Conservation (phyloP, 345 rosid species). For the Lepidium africanum region DNA sequence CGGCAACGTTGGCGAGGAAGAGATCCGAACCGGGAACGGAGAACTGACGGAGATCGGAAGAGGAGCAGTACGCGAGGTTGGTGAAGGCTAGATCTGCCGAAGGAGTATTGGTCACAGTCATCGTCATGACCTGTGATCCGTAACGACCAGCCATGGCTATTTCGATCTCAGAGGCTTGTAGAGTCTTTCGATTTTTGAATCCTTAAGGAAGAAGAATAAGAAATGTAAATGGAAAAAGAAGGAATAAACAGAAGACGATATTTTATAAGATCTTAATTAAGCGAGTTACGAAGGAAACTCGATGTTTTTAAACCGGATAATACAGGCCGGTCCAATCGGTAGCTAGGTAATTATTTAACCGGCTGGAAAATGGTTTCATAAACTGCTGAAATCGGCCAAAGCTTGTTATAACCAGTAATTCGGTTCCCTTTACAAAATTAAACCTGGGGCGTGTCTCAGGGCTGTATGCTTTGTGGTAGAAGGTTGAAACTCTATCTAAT, state of each 20-base stretch:
- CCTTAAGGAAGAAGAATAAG: constrained; percentile 13
- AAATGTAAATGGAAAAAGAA: not conserved
- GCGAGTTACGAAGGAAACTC: too few species aligned
- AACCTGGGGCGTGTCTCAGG: too few species aligned
- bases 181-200: not conserved
- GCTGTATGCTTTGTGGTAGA: too few species aligned
- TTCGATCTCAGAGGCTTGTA: constrained; percentile 3
- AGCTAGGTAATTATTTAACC: too few species aligned
- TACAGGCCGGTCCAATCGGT: too few species aligned
- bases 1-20: constrained; percentile 58
- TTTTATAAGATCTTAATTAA: not conserved
- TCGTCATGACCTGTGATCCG: constrained; percentile 41
- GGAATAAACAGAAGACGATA: not conserved
- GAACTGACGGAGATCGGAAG: constrained; percentile 77
- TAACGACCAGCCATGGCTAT: constrained; percentile 49
- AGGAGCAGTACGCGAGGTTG: constrained; percentile 79
- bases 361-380: too few species aligned
- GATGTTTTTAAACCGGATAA: too few species aligned
- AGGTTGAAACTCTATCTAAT: too few species aligned
- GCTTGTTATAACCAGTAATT: too few species aligned
- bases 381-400: too few species aligned
- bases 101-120: constrained; percentile 79
- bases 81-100: constrained; percentile 74
- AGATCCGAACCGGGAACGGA: constrained; percentile 68
- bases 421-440: too few species aligned